A percentile compares a stretch with the other conserved stretches of the same genome.
Evolutionary conservation across 2,329 filamentous ascomycete genomes (phyloP).

Genomic region (Dothideomycetes sp.): DNA sequence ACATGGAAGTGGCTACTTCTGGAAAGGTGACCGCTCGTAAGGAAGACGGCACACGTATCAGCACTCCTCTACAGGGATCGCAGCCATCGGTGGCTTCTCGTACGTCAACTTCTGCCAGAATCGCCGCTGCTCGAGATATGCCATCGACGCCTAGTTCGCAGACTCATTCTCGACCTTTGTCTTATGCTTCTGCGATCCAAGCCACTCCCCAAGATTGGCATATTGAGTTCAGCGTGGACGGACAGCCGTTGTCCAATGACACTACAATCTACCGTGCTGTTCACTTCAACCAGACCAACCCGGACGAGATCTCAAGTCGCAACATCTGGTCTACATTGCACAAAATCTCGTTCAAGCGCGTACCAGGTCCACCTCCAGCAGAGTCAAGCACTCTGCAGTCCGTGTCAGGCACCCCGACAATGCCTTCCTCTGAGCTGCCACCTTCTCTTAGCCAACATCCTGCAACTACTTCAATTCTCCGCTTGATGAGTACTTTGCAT

Average conservation of each 20-base stretch:
- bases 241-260: slow-evolving; percentile 74
- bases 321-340: slow-evolving; percentile 88
- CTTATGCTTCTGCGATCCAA: slow-evolving; percentile 77
- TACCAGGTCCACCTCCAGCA: slow-evolving; percentile 69
- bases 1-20: slow-evolving; percentile 75
- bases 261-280: slow-evolving; percentile 95
- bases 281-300: slow-evolving; percentile 55
- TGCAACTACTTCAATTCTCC: slow-evolving; percentile 76
- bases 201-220: slow-evolving; percentile 87
- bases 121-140: slow-evolving; percentile 26
- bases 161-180: slow-evolving; percentile 50
- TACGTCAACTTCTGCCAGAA: slow-evolving; percentile 23
- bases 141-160: slow-evolving; percentile 38
- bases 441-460: slow-evolving; percentile 74
- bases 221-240: slow-evolving; percentile 85
- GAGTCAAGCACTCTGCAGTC: slow-evolving; percentile 57
- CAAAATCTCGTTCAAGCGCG: slow-evolving; percentile 82
- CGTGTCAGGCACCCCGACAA: slow-evolving; percentile 41
- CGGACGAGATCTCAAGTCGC: slow-evolving; percentile 59
- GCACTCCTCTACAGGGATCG: slow-evolving; percentile 62
- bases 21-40: slow-evolving; percentile 86
- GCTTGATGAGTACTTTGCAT: slow-evolving; percentile 80
- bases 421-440: slow-evolving; percentile 56
- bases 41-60: slow-evolving; percentile 80
- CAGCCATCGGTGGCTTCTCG: slow-evolving; percentile 24